Conservation (phyloP, 345 rosid species). For the Populus davidiana region DNA sequence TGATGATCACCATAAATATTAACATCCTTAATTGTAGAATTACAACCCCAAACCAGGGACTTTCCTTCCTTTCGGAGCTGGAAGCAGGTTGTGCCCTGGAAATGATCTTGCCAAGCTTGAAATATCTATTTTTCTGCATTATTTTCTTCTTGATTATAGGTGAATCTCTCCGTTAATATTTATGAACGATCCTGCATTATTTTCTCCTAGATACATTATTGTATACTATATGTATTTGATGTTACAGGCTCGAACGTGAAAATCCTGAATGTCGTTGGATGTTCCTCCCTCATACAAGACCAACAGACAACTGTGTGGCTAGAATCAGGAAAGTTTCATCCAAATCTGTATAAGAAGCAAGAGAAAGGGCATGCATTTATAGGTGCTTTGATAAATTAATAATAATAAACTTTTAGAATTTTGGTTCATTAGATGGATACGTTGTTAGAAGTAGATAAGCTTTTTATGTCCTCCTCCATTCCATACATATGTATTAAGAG, state of each 20-base stretch:
- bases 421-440: no score
- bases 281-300: constrained; percentile 60
- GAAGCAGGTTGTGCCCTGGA: background rate
- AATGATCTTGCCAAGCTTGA: no score
- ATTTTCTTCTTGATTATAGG: background rate
- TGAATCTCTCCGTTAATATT: background rate
- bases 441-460: no score
- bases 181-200: background rate
- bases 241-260: constrained; percentile 37
- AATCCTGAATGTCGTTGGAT: constrained; percentile 34
- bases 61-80: constrained; percentile 36
- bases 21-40: constrained; percentile 31
- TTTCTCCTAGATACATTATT: background rate
- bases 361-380: no score
- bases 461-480: no score
- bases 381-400: no score
- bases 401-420: no score
- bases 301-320: constrained; percentile 60
- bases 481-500: no score
- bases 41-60: constrained; percentile 53
- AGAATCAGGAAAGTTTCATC: constrained; percentile 26
- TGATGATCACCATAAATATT: background rate
- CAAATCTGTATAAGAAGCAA: no score
- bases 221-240: background rate
- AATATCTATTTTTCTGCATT: no score